Evolutionary conservation across 108 stramenopile genomes (phyloP).

Genomic region (Cyclotella kingstonii): DNA sequence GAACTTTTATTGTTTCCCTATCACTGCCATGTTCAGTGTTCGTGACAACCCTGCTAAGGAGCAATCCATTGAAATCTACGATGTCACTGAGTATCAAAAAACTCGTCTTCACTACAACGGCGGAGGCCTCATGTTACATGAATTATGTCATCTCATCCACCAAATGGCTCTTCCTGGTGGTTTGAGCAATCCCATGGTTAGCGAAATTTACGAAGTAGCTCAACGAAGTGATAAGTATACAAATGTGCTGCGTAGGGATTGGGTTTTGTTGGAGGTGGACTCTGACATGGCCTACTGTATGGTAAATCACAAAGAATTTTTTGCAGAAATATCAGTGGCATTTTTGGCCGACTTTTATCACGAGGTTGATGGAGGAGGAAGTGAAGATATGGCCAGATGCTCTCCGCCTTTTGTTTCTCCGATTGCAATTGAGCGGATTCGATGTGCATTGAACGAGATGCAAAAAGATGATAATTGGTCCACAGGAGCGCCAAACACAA

Average conservation of each 20-base stretch:
- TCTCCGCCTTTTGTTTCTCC: constrained; percentile 74
- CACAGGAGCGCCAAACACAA: too few species aligned
- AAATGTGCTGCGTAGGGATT: constrained; percentile 65
- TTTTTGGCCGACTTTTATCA: constrained; percentile 64
- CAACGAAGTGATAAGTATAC: constrained; percentile 55
- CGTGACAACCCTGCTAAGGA: constrained; percentile 66
- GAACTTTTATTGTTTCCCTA: too few species aligned
- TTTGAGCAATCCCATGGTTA: constrained; percentile 52
- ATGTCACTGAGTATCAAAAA: constrained; percentile 57
- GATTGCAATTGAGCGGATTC: constrained; percentile 48
- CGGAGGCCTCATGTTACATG: constrained; percentile 77
- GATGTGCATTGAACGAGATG: neutral
- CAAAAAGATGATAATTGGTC: neutral
- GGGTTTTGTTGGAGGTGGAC: constrained; percentile 63
- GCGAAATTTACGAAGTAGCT: constrained; percentile 43
- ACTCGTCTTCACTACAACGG: constrained; percentile 86
- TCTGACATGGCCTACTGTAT: constrained; percentile 74
- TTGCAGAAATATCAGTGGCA: constrained; percentile 81
- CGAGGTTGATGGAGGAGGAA: constrained; percentile 48
- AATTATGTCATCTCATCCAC: constrained; percentile 83
- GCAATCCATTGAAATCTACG: constrained; percentile 76
- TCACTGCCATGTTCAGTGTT: constrained; percentile 28
- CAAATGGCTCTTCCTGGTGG: constrained; percentile 66
- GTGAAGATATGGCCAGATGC: constrained; percentile 41
- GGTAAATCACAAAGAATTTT: constrained; percentile 82